Evolutionary conservation across 2,329 filamentous ascomycete genomes (phyloP).

Genomic region (Aphanoascus verrucosus): DNA sequence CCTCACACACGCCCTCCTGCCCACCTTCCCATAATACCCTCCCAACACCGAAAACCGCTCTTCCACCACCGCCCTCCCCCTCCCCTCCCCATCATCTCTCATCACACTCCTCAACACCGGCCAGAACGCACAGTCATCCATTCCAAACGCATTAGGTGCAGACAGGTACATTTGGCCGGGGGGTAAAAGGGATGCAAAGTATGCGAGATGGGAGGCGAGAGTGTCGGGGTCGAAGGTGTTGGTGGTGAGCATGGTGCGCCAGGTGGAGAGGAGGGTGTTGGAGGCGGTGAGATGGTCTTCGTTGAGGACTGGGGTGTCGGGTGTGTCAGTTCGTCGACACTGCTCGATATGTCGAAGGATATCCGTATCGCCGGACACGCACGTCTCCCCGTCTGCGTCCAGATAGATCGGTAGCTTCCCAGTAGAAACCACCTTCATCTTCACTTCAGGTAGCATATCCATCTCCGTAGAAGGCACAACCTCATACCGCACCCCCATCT

Average conservation of each 20-base stretch:
- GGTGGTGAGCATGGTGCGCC: not conserved
- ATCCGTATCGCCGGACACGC: conserved; percentile 23
- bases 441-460: no score
- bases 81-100: conserved; percentile 13
- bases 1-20: conserved; percentile 30
- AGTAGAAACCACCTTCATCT: no score
- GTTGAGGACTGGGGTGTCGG: conserved; percentile 18
- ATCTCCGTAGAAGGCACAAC: conserved; percentile 6
- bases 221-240: not conserved
- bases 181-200: conserved; percentile 16
- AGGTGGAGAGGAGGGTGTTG: conserved; percentile 2
- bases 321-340: conserved; percentile 8
- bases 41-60: conserved; percentile 25
- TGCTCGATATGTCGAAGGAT: conserved; percentile 27
- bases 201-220: not conserved
- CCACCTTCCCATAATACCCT: conserved; percentile 31
- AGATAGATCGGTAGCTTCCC: conserved; percentile 15
- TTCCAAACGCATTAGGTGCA: conserved; percentile 26
- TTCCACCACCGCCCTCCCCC: conserved; percentile 18
- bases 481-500: conserved; percentile 32
- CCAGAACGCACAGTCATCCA: conserved; percentile 38
- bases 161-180: conserved; percentile 26
- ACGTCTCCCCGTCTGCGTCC: conserved; percentile 21
- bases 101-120: conserved; percentile 33
- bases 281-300: conserved; percentile 21